Evolutionary conservation across 179 eudicot genomes (phyloP), one percentile per base, ranked within the genome.

Genomic region (Camellia oleifera): DNA sequence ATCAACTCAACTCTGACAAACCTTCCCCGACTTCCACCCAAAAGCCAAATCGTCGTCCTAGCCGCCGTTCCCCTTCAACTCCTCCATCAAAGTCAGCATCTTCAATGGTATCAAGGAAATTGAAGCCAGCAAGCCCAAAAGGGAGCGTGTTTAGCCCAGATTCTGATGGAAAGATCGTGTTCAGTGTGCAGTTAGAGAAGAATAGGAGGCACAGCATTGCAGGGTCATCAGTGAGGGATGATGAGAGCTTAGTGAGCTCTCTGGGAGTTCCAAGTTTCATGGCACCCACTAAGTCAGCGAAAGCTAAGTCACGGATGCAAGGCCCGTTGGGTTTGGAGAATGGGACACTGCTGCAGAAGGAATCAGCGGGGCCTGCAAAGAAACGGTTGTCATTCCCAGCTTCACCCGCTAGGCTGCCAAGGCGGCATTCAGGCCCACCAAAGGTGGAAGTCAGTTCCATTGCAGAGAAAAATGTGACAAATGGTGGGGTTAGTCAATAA

Each of bases 231-330:
- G 83, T 85, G 15, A 87, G 93, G 83, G 97, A 93, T 48, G 95
- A 90, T 68, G 95, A 95, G 87, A 95, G 98, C 90, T 81, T 89
- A 52, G 93, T 81, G 1, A 91, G 97, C 84, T 91, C 93, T 3
- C 88, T 87, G 3, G 77, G 91, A 4, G 83, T 92, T 54, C 98
- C 99, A 9, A 90, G 95, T 84, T 92, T 91, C 82, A 94, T 92
- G 97, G 91, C 91, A 0, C 80, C 91, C 2, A 94, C 98, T 5
- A 83, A 80, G 63, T 92, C 98, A 7, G 92, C 95, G 0, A 92
- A 88, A 87, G 92, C 94, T 44, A 89, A 87, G 82, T 83, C 81
- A 58, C 82, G 89, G 75, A 77, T 85, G 73, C 75, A 81, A 15
- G 87, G 89, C 69, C 87, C 89, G 5, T 83, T 84, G 48, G 90